These are phyloP conservation scores for Zymoseptoria pseudotritici DNA, from an alignment of 2,329 filamentous ascomycete genomes.

Conservation along the genomic window DNA sequence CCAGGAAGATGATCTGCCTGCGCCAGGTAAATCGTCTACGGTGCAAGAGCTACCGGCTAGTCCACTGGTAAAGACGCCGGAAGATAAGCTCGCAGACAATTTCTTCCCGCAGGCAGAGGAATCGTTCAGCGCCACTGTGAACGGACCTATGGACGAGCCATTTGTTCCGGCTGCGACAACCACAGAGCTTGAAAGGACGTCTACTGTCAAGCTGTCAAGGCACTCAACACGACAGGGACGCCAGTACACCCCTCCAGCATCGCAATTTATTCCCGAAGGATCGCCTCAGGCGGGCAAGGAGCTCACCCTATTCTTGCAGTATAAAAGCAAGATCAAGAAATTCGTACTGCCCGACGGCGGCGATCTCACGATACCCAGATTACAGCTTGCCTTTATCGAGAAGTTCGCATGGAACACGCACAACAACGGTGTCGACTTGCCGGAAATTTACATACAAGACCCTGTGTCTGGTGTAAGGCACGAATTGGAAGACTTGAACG, in stretches of 20 bases:
- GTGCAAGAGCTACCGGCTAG: constrained; percentile 30
- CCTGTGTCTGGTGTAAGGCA: constrained; percentile 92
- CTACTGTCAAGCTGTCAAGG: constrained; percentile 7
- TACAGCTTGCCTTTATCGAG: constrained; percentile 95
- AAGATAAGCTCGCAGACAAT: constrained; percentile 51
- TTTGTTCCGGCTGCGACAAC: constrained; percentile 13
- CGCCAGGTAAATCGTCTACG: constrained; percentile 15
- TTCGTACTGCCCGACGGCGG: constrained; percentile 80
- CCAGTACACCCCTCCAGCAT: constrained; percentile 32
- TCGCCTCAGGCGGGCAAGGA: constrained; percentile 76
- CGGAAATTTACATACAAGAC: constrained; percentile 97
- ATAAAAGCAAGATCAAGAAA: constrained; percentile 96
- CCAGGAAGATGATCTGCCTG: constrained; percentile 29
- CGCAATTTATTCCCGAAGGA: constrained; percentile 41
- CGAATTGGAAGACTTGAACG: constrained; percentile 84
- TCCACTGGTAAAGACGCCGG: constrained; percentile 51
- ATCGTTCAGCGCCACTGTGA: constrained; percentile 25
- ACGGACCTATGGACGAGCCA: constrained; percentile 29
- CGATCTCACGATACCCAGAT: constrained; percentile 74
- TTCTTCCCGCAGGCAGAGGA: constrained; percentile 22
- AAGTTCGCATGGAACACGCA: constrained; percentile 99
- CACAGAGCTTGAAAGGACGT: constrained; percentile 7
- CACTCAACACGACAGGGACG: constrained; percentile 13
- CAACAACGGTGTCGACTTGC: constrained; percentile 82
- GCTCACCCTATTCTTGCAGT: constrained; percentile 87